phyloP scores from a whole-genome alignment of 345 rosid species.

The Turritis glabra region DNA sequence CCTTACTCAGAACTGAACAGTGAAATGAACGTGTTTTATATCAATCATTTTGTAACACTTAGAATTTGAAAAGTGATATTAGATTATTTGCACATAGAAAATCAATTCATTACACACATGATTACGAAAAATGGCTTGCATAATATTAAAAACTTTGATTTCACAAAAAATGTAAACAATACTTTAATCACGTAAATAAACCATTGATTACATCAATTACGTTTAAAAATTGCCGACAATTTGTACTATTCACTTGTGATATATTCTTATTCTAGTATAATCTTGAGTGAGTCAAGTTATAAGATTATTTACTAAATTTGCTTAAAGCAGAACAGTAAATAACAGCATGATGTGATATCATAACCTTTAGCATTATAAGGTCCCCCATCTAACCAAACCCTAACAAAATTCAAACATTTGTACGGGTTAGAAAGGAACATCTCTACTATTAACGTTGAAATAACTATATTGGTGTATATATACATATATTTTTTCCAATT shows the following conservation, averaged over 20 bases:
- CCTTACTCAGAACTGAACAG: not conserved
- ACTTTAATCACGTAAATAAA: not conserved
- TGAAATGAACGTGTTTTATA: not conserved
- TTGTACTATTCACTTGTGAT: slow-evolving; percentile 9
- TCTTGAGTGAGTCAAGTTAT: slow-evolving; percentile 27
- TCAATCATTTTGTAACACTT: not conserved
- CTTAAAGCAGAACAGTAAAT: slow-evolving; percentile 35
- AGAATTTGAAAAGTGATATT: not conserved
- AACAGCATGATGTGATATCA: slow-evolving; percentile 44
- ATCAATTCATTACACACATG: not conserved
- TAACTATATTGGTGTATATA: not conserved
- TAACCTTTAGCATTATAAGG: slow-evolving; percentile 52
- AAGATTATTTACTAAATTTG: slow-evolving; percentile 17
- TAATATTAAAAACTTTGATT: not conserved
- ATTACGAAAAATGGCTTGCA: not conserved
- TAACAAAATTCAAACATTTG: slow-evolving; percentile 33
- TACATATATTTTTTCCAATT: not conserved
- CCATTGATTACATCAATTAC: not conserved
- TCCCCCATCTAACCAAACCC: slow-evolving; percentile 47
- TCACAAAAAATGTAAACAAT: not conserved
- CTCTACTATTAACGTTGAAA: not conserved
- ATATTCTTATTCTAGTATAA: slow-evolving; percentile 11
- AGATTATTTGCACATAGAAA: not conserved
- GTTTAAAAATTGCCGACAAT: slow-evolving; percentile 18
- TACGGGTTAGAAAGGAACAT: slow-evolving; percentile 9